Evolutionary conservation across 2,329 filamentous ascomycete species (phyloP).

Genomic region (Ilyonectria mors-panacis): DNA sequence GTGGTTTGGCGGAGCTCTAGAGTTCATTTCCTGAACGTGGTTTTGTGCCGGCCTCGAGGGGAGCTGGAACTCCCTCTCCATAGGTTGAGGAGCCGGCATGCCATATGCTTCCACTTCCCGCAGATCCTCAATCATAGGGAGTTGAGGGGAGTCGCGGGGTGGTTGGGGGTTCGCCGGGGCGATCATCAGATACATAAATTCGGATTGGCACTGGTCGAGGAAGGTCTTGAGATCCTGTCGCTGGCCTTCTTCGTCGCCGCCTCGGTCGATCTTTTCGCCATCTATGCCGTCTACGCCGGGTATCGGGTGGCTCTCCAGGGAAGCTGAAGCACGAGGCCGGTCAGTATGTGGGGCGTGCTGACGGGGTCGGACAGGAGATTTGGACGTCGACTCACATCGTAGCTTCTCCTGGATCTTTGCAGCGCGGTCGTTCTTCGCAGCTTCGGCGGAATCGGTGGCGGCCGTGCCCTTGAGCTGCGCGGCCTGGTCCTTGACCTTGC

Average conservation of each 20-base stretch:
- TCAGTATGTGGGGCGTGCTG: constrained; percentile 30
- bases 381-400: constrained; percentile 58
- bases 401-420: constrained; percentile 71
- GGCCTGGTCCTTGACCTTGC: constrained; percentile 87
- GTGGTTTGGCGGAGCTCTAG: constrained; percentile 72
- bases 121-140: constrained; percentile 73
- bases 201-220: constrained; percentile 75
- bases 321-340: constrained; percentile 51
- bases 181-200: constrained; percentile 79
- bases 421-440: constrained; percentile 67
- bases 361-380: constrained; percentile 29
- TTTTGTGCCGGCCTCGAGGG: constrained; percentile 67
- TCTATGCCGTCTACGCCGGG: constrained; percentile 64
- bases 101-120: constrained; percentile 68
- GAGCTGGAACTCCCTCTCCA: constrained; percentile 58
- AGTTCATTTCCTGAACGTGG: constrained; percentile 67
- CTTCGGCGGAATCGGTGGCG: constrained; percentile 55
- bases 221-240: constrained; percentile 71
- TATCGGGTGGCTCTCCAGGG: constrained; percentile 59
- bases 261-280: constrained; percentile 56
- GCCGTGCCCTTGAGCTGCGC: constrained; percentile 72
- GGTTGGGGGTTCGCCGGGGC: constrained; percentile 76
- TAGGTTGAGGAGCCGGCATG: constrained; percentile 59
- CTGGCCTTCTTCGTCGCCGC: constrained; percentile 64
- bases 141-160: constrained; percentile 73